phyloP scores from a whole-genome alignment of 2,329 filamentous ascomycete species.

The Sclerotinia borealis region DNA sequence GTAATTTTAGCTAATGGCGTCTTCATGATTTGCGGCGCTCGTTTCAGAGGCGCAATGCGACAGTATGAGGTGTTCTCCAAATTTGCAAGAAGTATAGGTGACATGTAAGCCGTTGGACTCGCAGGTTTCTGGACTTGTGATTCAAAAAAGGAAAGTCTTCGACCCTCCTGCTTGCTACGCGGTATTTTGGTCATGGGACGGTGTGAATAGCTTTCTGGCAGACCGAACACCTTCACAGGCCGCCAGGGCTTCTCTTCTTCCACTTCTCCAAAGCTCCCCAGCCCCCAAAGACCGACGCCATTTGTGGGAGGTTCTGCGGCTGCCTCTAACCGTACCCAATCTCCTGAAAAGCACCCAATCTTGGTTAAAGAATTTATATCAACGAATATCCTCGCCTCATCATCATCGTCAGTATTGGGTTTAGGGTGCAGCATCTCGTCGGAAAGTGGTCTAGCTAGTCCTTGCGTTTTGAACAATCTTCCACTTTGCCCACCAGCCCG shows the following conservation, averaged over 20 bases:
- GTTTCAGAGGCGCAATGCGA: constrained; percentile 66
- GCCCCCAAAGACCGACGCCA: constrained; percentile 59
- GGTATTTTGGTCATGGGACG: constrained; percentile 56
- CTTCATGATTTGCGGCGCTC: constrained; percentile 42
- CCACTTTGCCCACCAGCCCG: constrained; percentile 66
- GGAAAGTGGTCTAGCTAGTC: constrained; percentile 64
- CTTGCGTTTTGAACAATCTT: constrained; percentile 78
- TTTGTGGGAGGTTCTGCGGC: constrained; percentile 66
- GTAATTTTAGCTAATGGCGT: constrained; percentile 51
- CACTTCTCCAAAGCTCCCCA: constrained; percentile 59
- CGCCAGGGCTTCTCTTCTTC: constrained; percentile 64
- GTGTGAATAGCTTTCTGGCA: constrained; percentile 68
- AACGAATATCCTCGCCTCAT: constrained; percentile 84
- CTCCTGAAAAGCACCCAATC: constrained; percentile 93
- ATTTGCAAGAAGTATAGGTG: constrained; percentile 82
- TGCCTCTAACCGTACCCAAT: constrained; percentile 85
- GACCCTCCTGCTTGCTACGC: constrained; percentile 45
- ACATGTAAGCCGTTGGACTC: constrained; percentile 64
- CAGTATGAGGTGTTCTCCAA: constrained; percentile 73
- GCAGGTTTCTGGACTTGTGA: constrained; percentile 58
- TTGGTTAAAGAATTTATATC: constrained; percentile 80
- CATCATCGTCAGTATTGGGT: constrained; percentile 70
- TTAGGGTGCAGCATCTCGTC: constrained; percentile 79
- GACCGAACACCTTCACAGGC: constrained; percentile 79
- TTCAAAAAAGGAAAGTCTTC: constrained; percentile 58